Evolutionary conservation across 139 green algal species (phyloP), one percentile per base, ranked within the genome.

Genomic region (Picochlorum sp.): DNA sequence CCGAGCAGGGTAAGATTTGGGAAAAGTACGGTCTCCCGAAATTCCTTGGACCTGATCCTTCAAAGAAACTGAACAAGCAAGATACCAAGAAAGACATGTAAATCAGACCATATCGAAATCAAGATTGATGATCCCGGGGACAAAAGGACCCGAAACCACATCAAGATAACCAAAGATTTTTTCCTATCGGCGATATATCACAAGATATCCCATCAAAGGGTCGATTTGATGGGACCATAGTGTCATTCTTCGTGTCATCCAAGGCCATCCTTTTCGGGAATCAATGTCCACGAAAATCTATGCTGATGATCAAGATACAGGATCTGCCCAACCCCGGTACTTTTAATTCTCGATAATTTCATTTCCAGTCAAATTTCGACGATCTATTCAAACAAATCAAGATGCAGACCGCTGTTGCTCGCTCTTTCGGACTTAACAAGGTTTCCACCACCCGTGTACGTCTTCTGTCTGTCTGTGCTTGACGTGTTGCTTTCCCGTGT

Each of bases 11-110:
- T 10, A 45, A 62, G n/a, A n/a, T 21, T 21, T 62, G 56, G 56
- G 56, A 62, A 21, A 62, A 62, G 26, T 62, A 62, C 28, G 56
- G 56, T 45, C 44, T 62, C 5, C 56, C 56, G 18, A 26, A 28
- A 18, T 59, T 59, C 47, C 16, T 21, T 26, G 47, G 47, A 21
- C 47, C 47, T 21, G 47, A 54, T 21, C 56, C 56, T 34, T 7
- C 13, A 45, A 56, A 62, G 13, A 62, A 62, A 1, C 16, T 34
- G n/a, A 62, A 45, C 30, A 62, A 62, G 13, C 54, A 62, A 62
- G n/a, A 62, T n/a, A 41, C 34, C 7, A 41, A 41, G 34, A 41
- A 41, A 41, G 34, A 41, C 34, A 41, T 41, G 34, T 41, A 41
- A 41, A 41, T 11, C 34, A 13, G 34, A 41, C 34, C 34, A 41